Evolutionary conservation across 208 protist genomes (phyloP).

Genomic region (Trypanosoma avium): DNA sequence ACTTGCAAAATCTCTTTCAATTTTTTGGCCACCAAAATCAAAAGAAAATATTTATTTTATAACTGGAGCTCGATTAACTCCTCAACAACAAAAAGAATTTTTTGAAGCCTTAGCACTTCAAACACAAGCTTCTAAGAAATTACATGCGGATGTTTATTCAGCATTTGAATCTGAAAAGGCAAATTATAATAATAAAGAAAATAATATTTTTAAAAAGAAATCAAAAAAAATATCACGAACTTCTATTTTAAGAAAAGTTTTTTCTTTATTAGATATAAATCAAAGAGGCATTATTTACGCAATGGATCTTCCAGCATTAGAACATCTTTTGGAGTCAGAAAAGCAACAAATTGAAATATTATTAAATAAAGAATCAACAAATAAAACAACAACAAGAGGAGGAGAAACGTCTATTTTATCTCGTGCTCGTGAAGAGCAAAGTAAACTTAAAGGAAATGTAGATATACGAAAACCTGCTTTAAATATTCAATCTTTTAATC

Average conservation of each 20-base stretch:
- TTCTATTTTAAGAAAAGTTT: slow-evolving; percentile 52
- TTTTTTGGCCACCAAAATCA: slow-evolving; percentile 55
- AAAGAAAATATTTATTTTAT: slow-evolving; percentile 48
- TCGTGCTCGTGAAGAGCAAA: slow-evolving; percentile 7
- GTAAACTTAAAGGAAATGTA: slow-evolving; percentile 5
- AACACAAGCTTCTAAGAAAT: not conserved
- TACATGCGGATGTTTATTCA: slow-evolving; percentile 1
- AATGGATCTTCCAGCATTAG: slow-evolving; percentile 35
- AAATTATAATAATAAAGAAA: not conserved
- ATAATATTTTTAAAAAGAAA: not conserved
- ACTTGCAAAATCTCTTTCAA: slow-evolving; percentile 50
- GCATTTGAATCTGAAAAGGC: not conserved
- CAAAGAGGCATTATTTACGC: slow-evolving; percentile 33
- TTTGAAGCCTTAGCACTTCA: slow-evolving; percentile 51
- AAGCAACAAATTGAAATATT: slow-evolving; percentile 28
- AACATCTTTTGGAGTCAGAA: slow-evolving; percentile 55
- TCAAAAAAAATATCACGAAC: slow-evolving; percentile 26
- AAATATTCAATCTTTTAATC: not conserved
- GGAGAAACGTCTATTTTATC: not conserved
- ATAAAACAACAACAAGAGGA: too few species aligned
- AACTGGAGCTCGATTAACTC: slow-evolving; percentile 55
- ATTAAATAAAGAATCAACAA: too few species aligned
- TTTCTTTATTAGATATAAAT: slow-evolving; percentile 61
- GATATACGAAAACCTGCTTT: not conserved
- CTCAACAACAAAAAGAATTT: slow-evolving; percentile 45